phyloP scores from a whole-genome alignment of 306 rosid species.

The Delonix regia region DNA sequence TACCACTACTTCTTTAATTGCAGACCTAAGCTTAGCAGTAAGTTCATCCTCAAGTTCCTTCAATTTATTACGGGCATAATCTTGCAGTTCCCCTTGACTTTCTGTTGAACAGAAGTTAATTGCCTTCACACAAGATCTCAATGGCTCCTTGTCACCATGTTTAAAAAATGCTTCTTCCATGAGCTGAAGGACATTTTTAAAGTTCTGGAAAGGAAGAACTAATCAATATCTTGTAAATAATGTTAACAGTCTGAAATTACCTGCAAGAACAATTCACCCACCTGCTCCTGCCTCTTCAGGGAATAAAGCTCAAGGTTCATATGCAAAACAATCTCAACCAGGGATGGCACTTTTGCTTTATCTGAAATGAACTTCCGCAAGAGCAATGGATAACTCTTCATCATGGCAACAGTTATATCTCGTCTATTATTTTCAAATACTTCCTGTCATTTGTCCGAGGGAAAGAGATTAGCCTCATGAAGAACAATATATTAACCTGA shows the following conservation, averaged over 20 bases:
- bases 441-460: conserved; percentile 62
- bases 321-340: conserved; percentile 76
- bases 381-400: conserved; percentile 82
- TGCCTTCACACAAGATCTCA: conserved; percentile 87
- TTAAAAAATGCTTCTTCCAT: conserved; percentile 87
- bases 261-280: conserved; percentile 38
- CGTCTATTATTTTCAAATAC: conserved; percentile 76
- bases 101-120: conserved; percentile 66
- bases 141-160: conserved; percentile 86
- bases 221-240: conserved; percentile 33
- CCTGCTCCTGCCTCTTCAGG: conserved; percentile 92
- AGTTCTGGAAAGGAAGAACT: conserved; percentile 63
- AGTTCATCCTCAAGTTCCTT: conserved; percentile 87
- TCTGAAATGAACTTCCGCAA: conserved; percentile 91
- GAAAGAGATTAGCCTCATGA: conserved; percentile 33
- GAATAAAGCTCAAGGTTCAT: conserved; percentile 91
- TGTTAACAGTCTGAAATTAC: background rate
- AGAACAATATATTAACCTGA: conserved; percentile 7
- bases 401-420: conserved; percentile 82
- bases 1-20: conserved; percentile 88
- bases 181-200: conserved; percentile 79
- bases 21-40: conserved; percentile 70
- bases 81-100: conserved; percentile 95
- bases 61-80: conserved; percentile 74
- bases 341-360: conserved; percentile 74